Percentiles rank a stretch among this genome's conserved stretches.
phyloP scores from a whole-genome alignment of 164 flowering plant species.

The Warburgia ugandensis region DNA sequence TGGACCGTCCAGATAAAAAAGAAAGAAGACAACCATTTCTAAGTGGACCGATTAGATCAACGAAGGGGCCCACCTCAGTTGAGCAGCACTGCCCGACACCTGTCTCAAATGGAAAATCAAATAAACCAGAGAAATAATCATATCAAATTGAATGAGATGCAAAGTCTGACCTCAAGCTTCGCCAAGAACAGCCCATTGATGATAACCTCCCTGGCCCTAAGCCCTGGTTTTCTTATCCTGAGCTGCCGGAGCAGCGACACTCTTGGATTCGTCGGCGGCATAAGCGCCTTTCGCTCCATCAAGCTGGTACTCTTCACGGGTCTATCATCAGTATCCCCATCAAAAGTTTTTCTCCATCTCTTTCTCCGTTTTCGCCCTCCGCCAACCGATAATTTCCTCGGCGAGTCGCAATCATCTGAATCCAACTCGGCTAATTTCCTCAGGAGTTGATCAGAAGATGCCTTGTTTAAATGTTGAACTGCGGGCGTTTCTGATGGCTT shows the following conservation, averaged over 20 bases:
- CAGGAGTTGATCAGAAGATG: conserved; percentile 76
- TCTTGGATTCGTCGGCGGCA: conserved; percentile 29
- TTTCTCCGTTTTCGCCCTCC: conserved; percentile 30
- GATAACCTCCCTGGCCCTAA: conserved; percentile 34
- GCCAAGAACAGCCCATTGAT: conserved; percentile 45
- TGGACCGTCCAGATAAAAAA: too few species aligned
- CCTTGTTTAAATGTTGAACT: conserved; percentile 62
- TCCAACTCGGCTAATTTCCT: conserved; percentile 63
- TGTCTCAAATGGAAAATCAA: not conserved
- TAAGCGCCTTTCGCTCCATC: conserved; percentile 54
- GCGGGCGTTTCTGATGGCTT: too few species aligned
- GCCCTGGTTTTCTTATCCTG: conserved; percentile 30
- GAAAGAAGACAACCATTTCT: too few species aligned
- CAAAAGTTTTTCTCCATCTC: conserved; percentile 1
- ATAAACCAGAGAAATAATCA: not conserved
- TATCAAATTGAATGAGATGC: not conserved
- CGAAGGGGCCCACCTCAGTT: not conserved
- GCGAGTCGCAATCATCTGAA: conserved; percentile 14
- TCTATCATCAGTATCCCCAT: conserved; percentile 12
- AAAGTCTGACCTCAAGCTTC: conserved; percentile 44
- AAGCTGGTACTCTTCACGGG: conserved; percentile 17
- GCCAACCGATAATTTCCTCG: conserved; percentile 15
- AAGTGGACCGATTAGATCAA: too few species aligned
- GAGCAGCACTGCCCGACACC: not conserved
- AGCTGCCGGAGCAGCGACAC: conserved; percentile 31